A percentile compares a stretch with the other conserved stretches of the same genome.
Conservation (phyloP, 139 green algal genomes). For the Haematococcus lacustris region DNA sequence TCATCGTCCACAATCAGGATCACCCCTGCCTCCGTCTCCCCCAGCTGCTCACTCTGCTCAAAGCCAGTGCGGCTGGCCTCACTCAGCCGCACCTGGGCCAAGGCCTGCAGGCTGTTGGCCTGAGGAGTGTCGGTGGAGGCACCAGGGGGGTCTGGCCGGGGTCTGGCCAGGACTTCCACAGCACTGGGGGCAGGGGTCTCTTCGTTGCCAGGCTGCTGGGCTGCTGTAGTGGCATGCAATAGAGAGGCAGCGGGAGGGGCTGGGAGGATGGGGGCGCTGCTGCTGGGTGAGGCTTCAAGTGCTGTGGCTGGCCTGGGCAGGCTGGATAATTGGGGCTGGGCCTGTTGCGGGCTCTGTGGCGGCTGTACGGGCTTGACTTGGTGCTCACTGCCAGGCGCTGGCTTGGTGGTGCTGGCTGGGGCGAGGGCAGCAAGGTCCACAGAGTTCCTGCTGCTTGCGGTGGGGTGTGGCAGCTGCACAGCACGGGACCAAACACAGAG, state of each 20-base stretch:
- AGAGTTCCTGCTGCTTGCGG: not conserved
- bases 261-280: no score
- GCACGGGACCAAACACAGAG: no score
- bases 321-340: no score
- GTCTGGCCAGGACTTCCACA: not conserved
- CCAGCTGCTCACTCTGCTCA: not conserved
- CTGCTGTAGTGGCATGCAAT: no score
- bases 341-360: not conserved
- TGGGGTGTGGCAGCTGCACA: no score
- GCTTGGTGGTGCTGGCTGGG: not conserved
- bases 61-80: not conserved
- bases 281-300: no score
- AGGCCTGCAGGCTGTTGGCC: not conserved
- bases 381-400: not conserved
- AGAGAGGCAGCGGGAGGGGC: no score
- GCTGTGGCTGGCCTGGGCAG: no score
- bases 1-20: slow-evolving; percentile 29
- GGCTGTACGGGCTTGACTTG: not conserved
- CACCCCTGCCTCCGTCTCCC: not conserved
- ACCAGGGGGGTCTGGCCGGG: not conserved
- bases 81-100: not conserved
- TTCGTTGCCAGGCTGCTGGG: no score
- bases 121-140: not conserved
- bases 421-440: not conserved
- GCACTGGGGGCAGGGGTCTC: not conserved